phyloP scores from a whole-genome alignment of 176 grass and related monocot species.

The Carex scoparia region DNA sequence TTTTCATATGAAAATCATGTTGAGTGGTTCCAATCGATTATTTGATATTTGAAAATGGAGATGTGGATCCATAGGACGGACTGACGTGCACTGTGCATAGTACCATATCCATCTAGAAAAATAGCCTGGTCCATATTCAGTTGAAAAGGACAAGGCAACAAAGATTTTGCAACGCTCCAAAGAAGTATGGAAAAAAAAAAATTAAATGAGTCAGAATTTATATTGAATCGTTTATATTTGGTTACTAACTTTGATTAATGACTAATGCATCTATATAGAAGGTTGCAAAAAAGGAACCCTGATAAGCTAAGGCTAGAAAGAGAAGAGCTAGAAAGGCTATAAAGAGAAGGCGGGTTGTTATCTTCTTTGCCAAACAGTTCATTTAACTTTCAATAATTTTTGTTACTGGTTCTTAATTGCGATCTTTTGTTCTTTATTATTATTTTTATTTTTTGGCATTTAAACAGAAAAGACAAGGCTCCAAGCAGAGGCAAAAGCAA shows the following conservation, averaged over 20 bases:
- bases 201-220: not conserved
- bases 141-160: no score
- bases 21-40: no score
- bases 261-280: conserved; percentile 20
- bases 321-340: conserved; percentile 86
- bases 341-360: conserved; percentile 66
- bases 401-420: not conserved
- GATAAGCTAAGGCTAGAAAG: conserved; percentile 72
- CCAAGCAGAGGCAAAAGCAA: no score
- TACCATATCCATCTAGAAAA: no score
- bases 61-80: no score
- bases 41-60: no score
- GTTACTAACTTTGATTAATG: conserved; percentile 3
- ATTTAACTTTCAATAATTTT: not conserved
- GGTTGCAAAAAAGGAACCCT: conserved; percentile 82
- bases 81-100: no score
- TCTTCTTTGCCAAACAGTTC: not conserved
- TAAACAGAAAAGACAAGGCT: conserved; percentile 64
- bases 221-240: conserved; percentile 9
- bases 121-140: no score
- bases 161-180: no score
- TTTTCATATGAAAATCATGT: no score
- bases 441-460: not conserved
- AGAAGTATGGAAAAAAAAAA: not conserved
- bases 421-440: not conserved